Evolutionary conservation across 495 filamentous ascomycete species (phyloP), one percentile per base, ranked within the genome.

Genomic region (Cryomyces minteri): DNA sequence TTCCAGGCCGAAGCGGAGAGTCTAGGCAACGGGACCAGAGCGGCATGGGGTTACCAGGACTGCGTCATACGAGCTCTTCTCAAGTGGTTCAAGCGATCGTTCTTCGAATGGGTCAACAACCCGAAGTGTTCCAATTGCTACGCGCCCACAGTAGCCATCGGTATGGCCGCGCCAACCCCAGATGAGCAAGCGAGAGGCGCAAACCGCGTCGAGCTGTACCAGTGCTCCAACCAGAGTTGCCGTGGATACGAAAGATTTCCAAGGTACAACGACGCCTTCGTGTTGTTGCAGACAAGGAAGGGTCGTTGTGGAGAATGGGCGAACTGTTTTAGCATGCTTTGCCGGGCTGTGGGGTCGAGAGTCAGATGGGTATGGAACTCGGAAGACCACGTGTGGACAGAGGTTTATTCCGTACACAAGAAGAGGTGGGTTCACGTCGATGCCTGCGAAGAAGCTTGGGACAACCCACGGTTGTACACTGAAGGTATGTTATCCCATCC

Each of bases 241-340:
- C 69, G 74, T 18, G 66, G 72, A 6, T 82, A 77, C 55, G 92
- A 94, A 57, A 76, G 90, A 50, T 98, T 95, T 48, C 87, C 90
- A 31, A 79, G 90, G 31, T 98, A 94, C 61, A 86, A 82, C 42
- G 92, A 98, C 59, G 90, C 95, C 12, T 98, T 93, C 83, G 79
- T 85, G 43, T 63, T 96, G 45, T 63, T 98, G 40, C 80, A 93
- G 60, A 87, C 84, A 40, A 67, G 82, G 46, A 74, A 80, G 49
- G 90, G 90, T 29, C 76, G 90, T 47, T 80, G 74, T 45, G 92
- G 90, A 42, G 90, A 99, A 66, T 99, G 92, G 88, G 88, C 82
- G 44, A 95, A 95, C 62, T 94, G 88, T 66, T 99, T 99, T 65
- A 87, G 81, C 61, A 99, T 99, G 90, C 72, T 99, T 18, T 96